Evolutionary conservation across 805 yeast species (phyloP).

Genomic region (Candida nitratophila): DNA sequence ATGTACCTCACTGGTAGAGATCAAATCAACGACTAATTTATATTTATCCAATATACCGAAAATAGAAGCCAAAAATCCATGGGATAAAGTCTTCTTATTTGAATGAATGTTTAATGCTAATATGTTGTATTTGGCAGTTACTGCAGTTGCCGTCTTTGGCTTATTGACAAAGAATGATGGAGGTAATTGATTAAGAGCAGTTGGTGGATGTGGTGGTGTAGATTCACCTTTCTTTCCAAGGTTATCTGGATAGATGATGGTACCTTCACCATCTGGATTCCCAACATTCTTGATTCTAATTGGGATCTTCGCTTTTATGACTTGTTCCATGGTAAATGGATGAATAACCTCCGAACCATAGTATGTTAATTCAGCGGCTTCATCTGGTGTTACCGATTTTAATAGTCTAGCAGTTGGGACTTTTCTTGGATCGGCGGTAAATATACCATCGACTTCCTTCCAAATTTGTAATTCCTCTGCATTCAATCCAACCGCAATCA

Average conservation of each 20-base stretch:
- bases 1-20: conserved; percentile 95
- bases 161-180: conserved; percentile 30
- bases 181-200: conserved; percentile 49
- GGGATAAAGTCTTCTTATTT: conserved; percentile 85
- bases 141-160: conserved; percentile 83
- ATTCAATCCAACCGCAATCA: conserved; percentile 84
- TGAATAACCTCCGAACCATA: conserved; percentile 98
- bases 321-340: conserved; percentile 99
- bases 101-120: conserved; percentile 91
- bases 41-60: conserved; percentile 80
- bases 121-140: conserved; percentile 89
- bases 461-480: conserved; percentile 96
- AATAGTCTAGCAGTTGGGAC: conserved; percentile 84
- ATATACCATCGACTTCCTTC: conserved; percentile 99
- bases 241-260: conserved; percentile 90
- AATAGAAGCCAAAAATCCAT: conserved; percentile 89
- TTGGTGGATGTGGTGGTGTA: conserved; percentile 95
- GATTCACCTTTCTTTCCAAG: conserved; percentile 77
- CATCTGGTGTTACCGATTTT: conserved; percentile 91
- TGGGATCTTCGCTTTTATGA: conserved; percentile 90
- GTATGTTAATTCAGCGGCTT: conserved; percentile 96
- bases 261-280: conserved; percentile 90
- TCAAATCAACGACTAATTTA: conserved; percentile 86
- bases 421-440: conserved; percentile 97
- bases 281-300: conserved; percentile 94